A percentile compares a stretch with the other conserved stretches of the same genome.
Evolutionary conservation across 768 basidiomycete species (phyloP).

Genomic region (Naematelia aurantialba): DNA sequence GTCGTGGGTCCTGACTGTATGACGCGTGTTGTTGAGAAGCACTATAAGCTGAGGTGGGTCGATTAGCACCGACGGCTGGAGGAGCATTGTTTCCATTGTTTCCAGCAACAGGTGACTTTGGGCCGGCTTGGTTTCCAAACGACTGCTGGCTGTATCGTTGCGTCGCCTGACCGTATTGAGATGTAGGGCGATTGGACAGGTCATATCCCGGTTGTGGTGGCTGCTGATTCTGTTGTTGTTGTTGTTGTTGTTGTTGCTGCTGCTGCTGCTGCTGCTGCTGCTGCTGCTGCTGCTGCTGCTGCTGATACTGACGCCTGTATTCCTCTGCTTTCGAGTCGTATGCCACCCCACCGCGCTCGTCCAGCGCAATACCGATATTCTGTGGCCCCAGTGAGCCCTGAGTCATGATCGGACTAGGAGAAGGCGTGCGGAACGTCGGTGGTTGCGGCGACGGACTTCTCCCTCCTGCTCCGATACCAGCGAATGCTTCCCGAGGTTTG

Average conservation of each 20-base stretch:
- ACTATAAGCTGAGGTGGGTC: neutral
- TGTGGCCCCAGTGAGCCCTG: slow-evolving; percentile 67
- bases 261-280: slow-evolving; percentile 17
- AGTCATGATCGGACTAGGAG: slow-evolving; percentile 51
- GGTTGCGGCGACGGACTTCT: slow-evolving; percentile 54
- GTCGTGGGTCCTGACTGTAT: slow-evolving; percentile 2
- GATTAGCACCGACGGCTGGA: neutral
- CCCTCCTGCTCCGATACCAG: slow-evolving; percentile 68
- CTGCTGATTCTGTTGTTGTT: slow-evolving; percentile 17
- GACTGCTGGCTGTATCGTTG: slow-evolving; percentile 12
- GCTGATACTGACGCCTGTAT: slow-evolving; percentile 41
- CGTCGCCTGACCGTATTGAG: slow-evolving; percentile 10
- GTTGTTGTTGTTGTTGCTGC: slow-evolving; percentile 37
- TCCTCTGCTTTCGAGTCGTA: slow-evolving; percentile 58
- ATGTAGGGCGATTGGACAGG: slow-evolving; percentile 5
- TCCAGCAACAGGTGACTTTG: neutral
- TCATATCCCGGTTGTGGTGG: slow-evolving; percentile 29
- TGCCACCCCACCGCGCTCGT: slow-evolving; percentile 72
- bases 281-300: slow-evolving; percentile 33
- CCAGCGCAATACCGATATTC: slow-evolving; percentile 73
- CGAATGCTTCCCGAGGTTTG: slow-evolving; percentile 58
- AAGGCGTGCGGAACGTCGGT: slow-evolving; percentile 51
- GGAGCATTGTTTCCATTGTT: neutral
- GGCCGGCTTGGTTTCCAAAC: neutral
- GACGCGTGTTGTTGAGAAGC: neutral